A percentile compares a stretch with the other conserved stretches of the same genome.
Conservation (phyloP, 108 stramenopile species). For the Pelagomonas calceolata region DNA sequence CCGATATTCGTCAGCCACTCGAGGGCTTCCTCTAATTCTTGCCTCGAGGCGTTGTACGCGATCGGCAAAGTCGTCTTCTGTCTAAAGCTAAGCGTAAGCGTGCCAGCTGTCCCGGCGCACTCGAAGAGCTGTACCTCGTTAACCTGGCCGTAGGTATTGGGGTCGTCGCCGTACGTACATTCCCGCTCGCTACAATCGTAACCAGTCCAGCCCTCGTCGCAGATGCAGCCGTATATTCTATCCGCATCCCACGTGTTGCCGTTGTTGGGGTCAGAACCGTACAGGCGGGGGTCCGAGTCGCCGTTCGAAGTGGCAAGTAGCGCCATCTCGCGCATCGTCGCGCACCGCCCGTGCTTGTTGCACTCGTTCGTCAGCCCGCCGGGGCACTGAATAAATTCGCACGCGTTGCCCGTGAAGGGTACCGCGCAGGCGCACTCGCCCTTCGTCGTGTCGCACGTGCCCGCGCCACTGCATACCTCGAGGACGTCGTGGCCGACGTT, state of each 20-base stretch:
- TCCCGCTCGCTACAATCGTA: conserved; percentile 27
- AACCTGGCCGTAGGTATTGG: conserved; percentile 36
- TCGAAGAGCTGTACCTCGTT: conserved; percentile 43
- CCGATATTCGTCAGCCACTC: conserved; percentile 39
- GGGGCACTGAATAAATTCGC: conserved; percentile 34
- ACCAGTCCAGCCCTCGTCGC: conserved; percentile 31
- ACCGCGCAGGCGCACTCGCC: conserved; percentile 27
- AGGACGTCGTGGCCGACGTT: conserved; percentile 25
- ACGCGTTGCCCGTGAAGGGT: conserved; percentile 29
- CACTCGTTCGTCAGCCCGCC: conserved; percentile 15
- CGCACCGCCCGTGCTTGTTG: conserved; percentile 32
- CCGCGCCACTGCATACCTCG: conserved; percentile 29
- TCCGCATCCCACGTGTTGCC: conserved; percentile 32
- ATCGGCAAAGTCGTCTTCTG: conserved; percentile 17
- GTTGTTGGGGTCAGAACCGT: conserved; percentile 27
- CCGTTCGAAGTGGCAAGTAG: conserved; percentile 21
- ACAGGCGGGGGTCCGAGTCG: conserved; percentile 19
- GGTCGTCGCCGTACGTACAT: conserved; percentile 34
- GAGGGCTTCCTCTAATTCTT: conserved; percentile 35
- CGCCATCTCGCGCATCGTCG: conserved; percentile 24
- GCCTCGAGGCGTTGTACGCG: conserved; percentile 13
- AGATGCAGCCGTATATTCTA: conserved; percentile 22
- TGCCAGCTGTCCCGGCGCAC: conserved; percentile 31
- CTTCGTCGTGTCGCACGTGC: conserved; percentile 25
- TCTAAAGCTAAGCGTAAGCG: conserved; percentile 43